Evolutionary conservation across 441 rosid genomes (phyloP).

Genomic region (Pelargonium fulgidum): DNA sequence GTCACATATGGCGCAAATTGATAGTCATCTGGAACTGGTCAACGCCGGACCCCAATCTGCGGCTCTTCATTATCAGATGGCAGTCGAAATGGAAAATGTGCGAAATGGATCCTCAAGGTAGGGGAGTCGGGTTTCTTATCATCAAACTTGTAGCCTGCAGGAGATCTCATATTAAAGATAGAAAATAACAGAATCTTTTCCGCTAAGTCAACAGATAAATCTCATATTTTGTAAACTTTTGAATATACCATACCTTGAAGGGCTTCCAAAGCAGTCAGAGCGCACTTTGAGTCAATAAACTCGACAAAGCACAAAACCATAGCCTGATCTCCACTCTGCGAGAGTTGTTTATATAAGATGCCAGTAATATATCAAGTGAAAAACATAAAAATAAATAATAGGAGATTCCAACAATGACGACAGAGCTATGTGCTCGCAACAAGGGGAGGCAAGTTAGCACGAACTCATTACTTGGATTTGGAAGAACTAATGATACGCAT

Average conservation of each 20-base stretch:
- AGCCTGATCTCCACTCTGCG: constrained; percentile 45
- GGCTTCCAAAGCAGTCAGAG: constrained; percentile 45
- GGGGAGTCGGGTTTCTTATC: constrained; percentile 42
- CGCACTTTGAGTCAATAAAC: constrained; percentile 41
- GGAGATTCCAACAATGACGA: neutral
- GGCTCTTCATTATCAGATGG: constrained; percentile 27
- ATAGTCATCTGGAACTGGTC: neutral
- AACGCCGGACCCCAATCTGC: neutral
- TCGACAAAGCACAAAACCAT: constrained; percentile 53
- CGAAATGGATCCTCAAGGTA: constrained; percentile 36
- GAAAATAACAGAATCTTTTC: neutral
- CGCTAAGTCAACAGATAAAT: neutral
- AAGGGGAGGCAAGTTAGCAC: no score
- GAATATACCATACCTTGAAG: constrained; percentile 41
- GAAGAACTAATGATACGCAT: no score
- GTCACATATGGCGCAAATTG: no score
- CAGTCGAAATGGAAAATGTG: constrained; percentile 41
- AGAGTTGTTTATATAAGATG: constrained; percentile 12
- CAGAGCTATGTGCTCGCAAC: neutral
- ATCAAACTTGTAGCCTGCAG: constrained; percentile 51
- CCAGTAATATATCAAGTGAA: neutral
- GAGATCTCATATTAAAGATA: neutral
- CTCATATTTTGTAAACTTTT: neutral
- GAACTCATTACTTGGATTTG: no score
- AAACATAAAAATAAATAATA: constrained; percentile 13